Evolutionary conservation across 805 yeast genomes (phyloP).

Genomic region (Saccharomycopsis guyanensis): DNA sequence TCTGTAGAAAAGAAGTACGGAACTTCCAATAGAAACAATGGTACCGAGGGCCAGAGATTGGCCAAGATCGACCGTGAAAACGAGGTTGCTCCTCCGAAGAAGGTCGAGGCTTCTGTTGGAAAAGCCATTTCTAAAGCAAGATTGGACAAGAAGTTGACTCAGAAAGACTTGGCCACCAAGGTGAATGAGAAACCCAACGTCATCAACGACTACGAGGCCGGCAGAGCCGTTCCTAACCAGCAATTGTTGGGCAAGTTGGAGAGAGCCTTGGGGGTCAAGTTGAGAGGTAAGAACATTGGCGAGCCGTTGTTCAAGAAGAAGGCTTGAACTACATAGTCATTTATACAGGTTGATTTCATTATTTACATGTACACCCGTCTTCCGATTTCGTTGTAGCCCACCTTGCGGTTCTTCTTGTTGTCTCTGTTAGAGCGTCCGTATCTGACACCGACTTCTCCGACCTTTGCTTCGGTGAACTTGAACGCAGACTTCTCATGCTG

Average conservation of each 20-base stretch:
- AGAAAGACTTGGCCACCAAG: constrained; percentile 93
- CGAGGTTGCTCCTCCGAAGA: constrained; percentile 88
- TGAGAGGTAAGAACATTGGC: constrained; percentile 95
- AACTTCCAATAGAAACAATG: constrained; percentile 48
- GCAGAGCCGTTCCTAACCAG: constrained; percentile 94
- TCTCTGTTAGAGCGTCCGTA: constrained; percentile 90
- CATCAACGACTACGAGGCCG: constrained; percentile 94
- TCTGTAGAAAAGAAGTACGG: constrained; percentile 89
- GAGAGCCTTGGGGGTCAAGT: constrained; percentile 87
- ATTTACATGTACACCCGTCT: constrained; percentile 30
- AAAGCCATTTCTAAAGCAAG: constrained; percentile 80
- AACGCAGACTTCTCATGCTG: constrained; percentile 66
- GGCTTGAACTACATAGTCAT: constrained; percentile 25
- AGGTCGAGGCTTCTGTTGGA: constrained; percentile 78
- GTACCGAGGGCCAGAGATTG: constrained; percentile 90
- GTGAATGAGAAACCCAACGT: constrained; percentile 94
- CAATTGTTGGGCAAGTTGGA: constrained; percentile 88
- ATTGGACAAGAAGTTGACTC: constrained; percentile 81
- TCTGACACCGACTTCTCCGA: constrained; percentile 83
- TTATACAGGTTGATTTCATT: too few relatives aligned
- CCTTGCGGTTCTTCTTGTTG: constrained; percentile 71
- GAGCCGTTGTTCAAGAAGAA: constrained; percentile 66
- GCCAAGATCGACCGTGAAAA: constrained; percentile 90
- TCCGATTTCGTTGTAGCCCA: constrained; percentile 65
- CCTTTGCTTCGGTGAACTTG: constrained; percentile 69